Evolutionary conservation across 2,329 filamentous ascomycete species (phyloP), one percentile per base, ranked within the genome.

Genomic region (Monosporascus sp.): DNA sequence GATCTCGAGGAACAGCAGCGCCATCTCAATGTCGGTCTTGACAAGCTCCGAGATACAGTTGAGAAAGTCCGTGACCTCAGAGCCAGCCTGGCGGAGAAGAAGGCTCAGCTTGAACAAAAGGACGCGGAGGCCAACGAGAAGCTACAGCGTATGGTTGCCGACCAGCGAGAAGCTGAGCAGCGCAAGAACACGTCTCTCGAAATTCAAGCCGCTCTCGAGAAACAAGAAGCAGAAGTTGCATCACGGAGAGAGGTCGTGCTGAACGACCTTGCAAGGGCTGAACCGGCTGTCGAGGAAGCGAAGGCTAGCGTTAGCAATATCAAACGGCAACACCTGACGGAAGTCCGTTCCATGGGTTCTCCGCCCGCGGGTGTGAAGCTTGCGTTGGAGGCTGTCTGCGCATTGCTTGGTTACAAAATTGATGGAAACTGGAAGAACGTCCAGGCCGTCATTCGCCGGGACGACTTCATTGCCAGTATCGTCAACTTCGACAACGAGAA

Each of bases 1-100:
- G 94, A 99, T 67, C 82, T 99, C 1, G 94, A 99, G 71, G 94
- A 99, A 69, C 94, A 99, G 71, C 94, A 99, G 69, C 88, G 94
- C 31, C 94, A 99, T 80, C 79, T 99, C 58, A 99, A 99, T 65
- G 92, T 97, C 53, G 95, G 94, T 79, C 82, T 99, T 2, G 94
- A 99, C 76, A 99, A 99, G 72, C 79, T 99, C 28, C 84, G 90
- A 62, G 94, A 97, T 72, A 99, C 94, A 2, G 92, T 97, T 22
- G 91, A 96, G 72, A 97, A 99, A 76, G 94, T 99, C 52, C 86
- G 90, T 56, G 93, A 97, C 70, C 79, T 99, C 55, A 87, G 93
- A 64, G 86, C 84, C 61, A 97, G 91, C 71, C 80, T 99, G 54
- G 92, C 92, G 1, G 87, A 95, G 72, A 99, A 99, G 81, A 95